Percentiles rank a stretch among this genome's conserved stretches.
These are phyloP conservation scores for Aspergillus cejpii DNA, from an alignment of 2,329 filamentous ascomycete genomes.

Conservation along the genomic window DNA sequence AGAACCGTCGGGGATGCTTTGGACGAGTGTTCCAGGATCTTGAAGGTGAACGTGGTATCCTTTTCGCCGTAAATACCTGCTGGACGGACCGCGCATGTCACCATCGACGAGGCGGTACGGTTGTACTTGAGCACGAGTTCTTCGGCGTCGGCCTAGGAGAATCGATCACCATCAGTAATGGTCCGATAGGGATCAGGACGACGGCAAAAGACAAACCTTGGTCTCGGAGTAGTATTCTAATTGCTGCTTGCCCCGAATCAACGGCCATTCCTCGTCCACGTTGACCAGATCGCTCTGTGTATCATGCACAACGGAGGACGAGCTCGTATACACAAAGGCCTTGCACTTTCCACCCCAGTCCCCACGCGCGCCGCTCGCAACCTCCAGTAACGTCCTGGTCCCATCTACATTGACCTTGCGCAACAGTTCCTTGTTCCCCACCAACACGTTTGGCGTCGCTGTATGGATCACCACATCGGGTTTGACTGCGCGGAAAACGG, in stretches of 20 bases:
- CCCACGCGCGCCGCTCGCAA: slow-evolving; percentile 62
- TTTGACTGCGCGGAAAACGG: slow-evolving; percentile 58
- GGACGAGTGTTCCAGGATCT: slow-evolving; percentile 65
- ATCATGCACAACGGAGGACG: slow-evolving; percentile 78
- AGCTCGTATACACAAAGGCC: slow-evolving; percentile 85
- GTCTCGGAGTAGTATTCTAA: slow-evolving; percentile 83
- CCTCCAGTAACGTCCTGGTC: slow-evolving; percentile 60
- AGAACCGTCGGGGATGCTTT: slow-evolving; percentile 55
- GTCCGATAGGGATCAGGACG: background rate
- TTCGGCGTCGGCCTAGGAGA: slow-evolving; percentile 65
- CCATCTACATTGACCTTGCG: slow-evolving; percentile 83
- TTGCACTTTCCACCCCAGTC: slow-evolving; percentile 57
- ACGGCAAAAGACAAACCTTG: slow-evolving; percentile 54
- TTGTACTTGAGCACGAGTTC: slow-evolving; percentile 71
- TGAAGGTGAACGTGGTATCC: slow-evolving; percentile 68
- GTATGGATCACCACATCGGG: slow-evolving; percentile 89
- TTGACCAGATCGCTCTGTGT: slow-evolving; percentile 72
- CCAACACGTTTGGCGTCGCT: slow-evolving; percentile 60
- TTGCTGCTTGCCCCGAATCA: slow-evolving; percentile 64
- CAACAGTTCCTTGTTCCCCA: slow-evolving; percentile 54
- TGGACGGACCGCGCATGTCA: slow-evolving; percentile 76
- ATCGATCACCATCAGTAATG: slow-evolving; percentile 15
- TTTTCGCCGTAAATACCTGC: slow-evolving; percentile 88
- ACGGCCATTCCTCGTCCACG: slow-evolving; percentile 75
- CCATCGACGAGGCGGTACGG: slow-evolving; percentile 54